A percentile compares a stretch with the other conserved stretches of the same genome.
Evolutionary conservation across 345 rosid species (phyloP).

Genomic region (Hirschfeldia incana): DNA sequence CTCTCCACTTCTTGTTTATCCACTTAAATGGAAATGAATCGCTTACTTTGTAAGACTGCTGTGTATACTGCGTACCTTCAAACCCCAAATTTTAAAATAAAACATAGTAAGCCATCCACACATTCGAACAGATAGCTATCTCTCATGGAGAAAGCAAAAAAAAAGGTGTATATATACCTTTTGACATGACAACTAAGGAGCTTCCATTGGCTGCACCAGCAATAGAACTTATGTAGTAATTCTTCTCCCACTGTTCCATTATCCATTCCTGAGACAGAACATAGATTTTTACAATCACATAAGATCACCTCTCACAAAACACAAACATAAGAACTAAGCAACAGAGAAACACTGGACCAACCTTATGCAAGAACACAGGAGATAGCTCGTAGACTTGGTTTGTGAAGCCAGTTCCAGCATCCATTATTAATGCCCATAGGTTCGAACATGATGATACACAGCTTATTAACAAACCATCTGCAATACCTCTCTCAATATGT

Average conservation of each 20-base stretch:
- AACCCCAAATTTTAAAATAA: conserved; percentile 10
- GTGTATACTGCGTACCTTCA: conserved; percentile 82
- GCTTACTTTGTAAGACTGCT: conserved; percentile 95
- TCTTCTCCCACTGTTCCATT: conserved; percentile 99
- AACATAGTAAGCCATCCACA: not conserved
- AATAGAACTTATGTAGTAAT: conserved; percentile 83
- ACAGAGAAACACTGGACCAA: conserved; percentile 24
- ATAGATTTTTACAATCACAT: conserved; percentile 13
- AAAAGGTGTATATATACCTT: conserved; percentile 50
- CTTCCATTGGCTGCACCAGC: conserved; percentile 93
- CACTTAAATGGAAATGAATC: conserved; percentile 77
- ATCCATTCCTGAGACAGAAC: conserved; percentile 79
- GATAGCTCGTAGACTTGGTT: conserved; percentile 88
- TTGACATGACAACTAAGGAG: conserved; percentile 96
- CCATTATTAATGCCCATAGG: conserved; percentile 98
- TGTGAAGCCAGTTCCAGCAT: conserved; percentile 87
- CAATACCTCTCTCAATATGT: conserved; percentile 90
- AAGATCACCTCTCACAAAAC: conserved; percentile 5
- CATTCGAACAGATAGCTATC: too few species aligned
- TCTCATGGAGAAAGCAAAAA: too few species aligned
- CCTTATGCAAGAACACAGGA: conserved; percentile 84
- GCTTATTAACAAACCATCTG: conserved; percentile 90
- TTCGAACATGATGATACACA: conserved; percentile 86
- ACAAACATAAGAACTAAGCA: not conserved
- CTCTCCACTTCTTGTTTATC: conserved; percentile 63